Base-by-base conservation (phyloP, 352 stramenopile species). In the Globisporangium solare region DNA sequence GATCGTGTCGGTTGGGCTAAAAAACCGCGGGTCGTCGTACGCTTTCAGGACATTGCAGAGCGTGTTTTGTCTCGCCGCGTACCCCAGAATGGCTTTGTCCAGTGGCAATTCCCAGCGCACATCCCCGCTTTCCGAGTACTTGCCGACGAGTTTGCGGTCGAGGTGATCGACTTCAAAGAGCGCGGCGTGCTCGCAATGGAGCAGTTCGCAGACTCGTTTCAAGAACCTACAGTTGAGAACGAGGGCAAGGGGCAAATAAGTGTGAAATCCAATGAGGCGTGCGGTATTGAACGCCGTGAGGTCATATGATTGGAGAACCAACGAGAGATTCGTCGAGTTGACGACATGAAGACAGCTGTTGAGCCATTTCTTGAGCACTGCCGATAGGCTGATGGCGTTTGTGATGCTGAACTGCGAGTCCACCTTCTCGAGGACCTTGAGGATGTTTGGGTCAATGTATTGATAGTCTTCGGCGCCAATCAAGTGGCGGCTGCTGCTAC, bases 351-450 rank as follows among this genome's bases (percentile, higher is more conserved):
- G 67, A 21, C 79, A 89, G 39, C 67, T 79, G 21, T 89, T 77
- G 24, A 89, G 67, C 82, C 82, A 92, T 20, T 87, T 87, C 58
- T 92, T 92, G 14, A 92, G 63, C 37, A 79, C 74, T 1, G 65
- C 64, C 0, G 79, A 74, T 10, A 92, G 60, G 12, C 73, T 74
- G 61, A 92, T 89, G 22, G 82, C 82, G 60, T 85, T 89, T 22
- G 77, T 83, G 72, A 92, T 92, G 57, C 77, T 89, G 69, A 92
- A 92, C 61, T 92, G 79, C 37, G 82, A 89, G 61, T 92, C 82
- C n/a, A 89, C 79, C 51, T 92, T 89, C 49, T 89, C 79, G 3
- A 92, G 63, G 22, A 92, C 77, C 21, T 89, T 89, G 24, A 92
- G 63, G 61, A 92, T 87, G 67, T 74, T 89, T 2, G 82, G 82